Base-by-base conservation (phyloP, 306 rosid species). In the Oemleria cerasiformis region DNA sequence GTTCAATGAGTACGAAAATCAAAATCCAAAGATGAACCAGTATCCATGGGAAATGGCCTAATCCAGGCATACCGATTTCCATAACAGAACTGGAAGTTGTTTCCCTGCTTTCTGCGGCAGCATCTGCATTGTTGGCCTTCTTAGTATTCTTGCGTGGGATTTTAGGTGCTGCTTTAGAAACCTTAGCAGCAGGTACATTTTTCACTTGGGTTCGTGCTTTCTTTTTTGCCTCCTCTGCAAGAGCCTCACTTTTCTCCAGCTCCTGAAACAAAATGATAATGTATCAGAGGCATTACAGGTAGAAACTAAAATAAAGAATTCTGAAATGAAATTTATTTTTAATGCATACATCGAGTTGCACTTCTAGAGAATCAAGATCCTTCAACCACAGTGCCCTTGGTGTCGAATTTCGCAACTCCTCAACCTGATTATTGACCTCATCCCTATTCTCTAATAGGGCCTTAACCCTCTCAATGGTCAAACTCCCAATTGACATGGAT, bases 381-480 rank as follows among this genome's bases (percentile, higher is more conserved):
- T 59, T 89, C 69, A 83, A 43, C 98, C 98, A 94, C 86, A 94
- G 41, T 45, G 91, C 65, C 50, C 68, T 79, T 19, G 96, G 81
- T n/a, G 96, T 82, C 14, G 92, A 83, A 43, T 84, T 86, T 69
- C 80, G 81, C 86, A 89, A 41, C n/a, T 86, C 86, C 38, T 84
- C 90, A 13, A 84, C 88, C 69, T 86, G 90, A 8, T 77, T 65
- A 19, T 70, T 84, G 73, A 82, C 87, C 75, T 85, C 86, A 58
- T 84, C 88, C 81, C 70, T 89, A 39, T 91, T 90, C 54, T 77
- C 81, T 2, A 85, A 79, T 36, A 94, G 79, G 67, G 84, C 91
- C 80, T 86, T 86, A 68, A 94, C 96, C 80, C 80, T 86, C 82
- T 94, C 97, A 1, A 86, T 70, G 57, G 97, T 94, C 82, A 94